A percentile compares a stretch with the other conserved stretches of the same genome.
Evolutionary conservation across 768 basidiomycete genomes (phyloP).

Genomic region (Phaeolepiota aurea): DNA sequence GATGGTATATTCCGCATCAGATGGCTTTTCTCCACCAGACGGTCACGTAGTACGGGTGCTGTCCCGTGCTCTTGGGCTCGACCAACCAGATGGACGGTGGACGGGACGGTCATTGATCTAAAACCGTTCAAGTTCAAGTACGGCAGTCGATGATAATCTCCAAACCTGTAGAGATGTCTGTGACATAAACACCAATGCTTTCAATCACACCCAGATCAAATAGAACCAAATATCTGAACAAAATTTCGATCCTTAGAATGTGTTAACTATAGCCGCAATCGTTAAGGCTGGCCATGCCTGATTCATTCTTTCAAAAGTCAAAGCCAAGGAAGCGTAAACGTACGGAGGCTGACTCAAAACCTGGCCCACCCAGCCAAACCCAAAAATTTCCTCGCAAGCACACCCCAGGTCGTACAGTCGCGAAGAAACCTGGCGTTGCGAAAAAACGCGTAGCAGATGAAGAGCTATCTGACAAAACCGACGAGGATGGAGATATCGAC

Average conservation of each 20-base stretch:
- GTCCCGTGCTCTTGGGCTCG: too few species aligned
- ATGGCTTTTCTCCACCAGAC: too few species aligned
- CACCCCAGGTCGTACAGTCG: neutral
- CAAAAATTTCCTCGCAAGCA: constrained; percentile 1
- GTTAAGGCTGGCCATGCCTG: constrained; percentile 63
- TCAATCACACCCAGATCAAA: too few species aligned
- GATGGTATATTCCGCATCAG: too few species aligned
- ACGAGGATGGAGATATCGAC: constrained; percentile 51
- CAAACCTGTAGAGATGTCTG: too few species aligned
- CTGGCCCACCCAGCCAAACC: constrained; percentile 18
- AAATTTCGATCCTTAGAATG: neutral
- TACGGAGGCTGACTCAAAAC: constrained; percentile 17
- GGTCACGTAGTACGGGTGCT: too few species aligned
- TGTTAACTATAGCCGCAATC: neutral
- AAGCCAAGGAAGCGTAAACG: constrained; percentile 62
- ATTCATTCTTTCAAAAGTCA: constrained; percentile 67
- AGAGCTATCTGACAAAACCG: constrained; percentile 60
- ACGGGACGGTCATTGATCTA: too few species aligned
- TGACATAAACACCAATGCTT: too few species aligned
- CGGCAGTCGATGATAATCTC: too few species aligned
- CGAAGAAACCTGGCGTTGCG: constrained; percentile 13
- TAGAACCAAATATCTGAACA: neutral
- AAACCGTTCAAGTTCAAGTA: too few species aligned
- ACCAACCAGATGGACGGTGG: too few species aligned
- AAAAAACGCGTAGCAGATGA: constrained; percentile 38